Evolutionary conservation across 495 filamentous ascomycete genomes (phyloP).

Genomic region (Platismatia glauca): DNA sequence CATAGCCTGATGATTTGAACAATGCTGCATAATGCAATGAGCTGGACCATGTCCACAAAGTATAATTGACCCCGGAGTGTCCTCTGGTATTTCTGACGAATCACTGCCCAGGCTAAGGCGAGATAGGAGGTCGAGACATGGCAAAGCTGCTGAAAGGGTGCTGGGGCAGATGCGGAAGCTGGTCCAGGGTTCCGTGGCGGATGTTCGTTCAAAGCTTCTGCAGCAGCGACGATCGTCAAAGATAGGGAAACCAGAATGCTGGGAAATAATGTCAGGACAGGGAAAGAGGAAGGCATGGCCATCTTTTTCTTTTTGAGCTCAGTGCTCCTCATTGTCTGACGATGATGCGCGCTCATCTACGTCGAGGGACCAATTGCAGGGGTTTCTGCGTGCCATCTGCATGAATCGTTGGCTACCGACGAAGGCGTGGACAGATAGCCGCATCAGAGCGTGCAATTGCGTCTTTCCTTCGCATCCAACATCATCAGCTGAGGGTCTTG

Average conservation of each 20-base stretch:
- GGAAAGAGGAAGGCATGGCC: not conserved
- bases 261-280: constrained; percentile 2
- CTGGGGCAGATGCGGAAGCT: not conserved
- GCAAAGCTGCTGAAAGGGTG: constrained; percentile 4
- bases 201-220: not conserved
- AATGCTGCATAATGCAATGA: constrained; percentile 15
- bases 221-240: constrained; percentile 7
- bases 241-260: not conserved
- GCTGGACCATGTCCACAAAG: constrained; percentile 19
- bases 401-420: constrained; percentile 13
- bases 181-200: not conserved
- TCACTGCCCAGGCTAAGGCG: not conserved
- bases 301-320: constrained; percentile 4
- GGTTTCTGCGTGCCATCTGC: constrained; percentile 14
- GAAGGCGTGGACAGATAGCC: constrained; percentile 7
- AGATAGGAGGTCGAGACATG: constrained; percentile 2
- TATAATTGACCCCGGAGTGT: constrained; percentile 8
- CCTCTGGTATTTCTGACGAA: constrained; percentile 7
- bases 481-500: not conserved
- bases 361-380: constrained; percentile 10
- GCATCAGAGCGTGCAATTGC: not conserved
- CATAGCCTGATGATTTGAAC: constrained; percentile 13
- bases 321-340: not conserved
- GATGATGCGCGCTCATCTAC: constrained; percentile 6
- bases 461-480: not conserved